Evolutionary conservation across 2,329 filamentous ascomycete genomes (phyloP).

Genomic region (Ceratocystis huliohia): DNA sequence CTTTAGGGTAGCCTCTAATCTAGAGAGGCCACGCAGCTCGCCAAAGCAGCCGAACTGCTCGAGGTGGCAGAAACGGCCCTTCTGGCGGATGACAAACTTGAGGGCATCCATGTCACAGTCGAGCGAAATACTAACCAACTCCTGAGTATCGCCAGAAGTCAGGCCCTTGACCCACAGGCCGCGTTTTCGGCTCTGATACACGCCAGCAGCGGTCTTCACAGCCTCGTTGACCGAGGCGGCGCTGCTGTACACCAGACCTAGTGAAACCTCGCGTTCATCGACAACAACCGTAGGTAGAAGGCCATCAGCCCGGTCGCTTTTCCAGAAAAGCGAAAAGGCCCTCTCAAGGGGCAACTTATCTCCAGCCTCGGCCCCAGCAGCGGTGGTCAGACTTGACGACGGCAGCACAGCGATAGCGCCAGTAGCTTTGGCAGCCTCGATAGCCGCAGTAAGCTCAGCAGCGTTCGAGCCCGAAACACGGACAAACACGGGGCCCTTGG

Average conservation of each 20-base stretch:
- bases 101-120: conserved; percentile 93
- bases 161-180: conserved; percentile 96
- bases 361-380: conserved; percentile 43
- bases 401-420: conserved; percentile 62
- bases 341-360: conserved; percentile 51
- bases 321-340: conserved; percentile 62
- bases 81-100: conserved; percentile 79
- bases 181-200: conserved; percentile 92
- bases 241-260: conserved; percentile 91
- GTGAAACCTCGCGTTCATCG: conserved; percentile 69
- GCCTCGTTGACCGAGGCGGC: conserved; percentile 81
- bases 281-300: conserved; percentile 83
- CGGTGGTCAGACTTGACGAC: conserved; percentile 55
- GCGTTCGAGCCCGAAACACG: conserved; percentile 37
- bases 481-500: conserved; percentile 39
- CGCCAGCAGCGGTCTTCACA: conserved; percentile 61
- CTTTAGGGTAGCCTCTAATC: conserved; percentile 74
- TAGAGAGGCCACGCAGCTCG: conserved; percentile 64
- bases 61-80: conserved; percentile 87
- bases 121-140: conserved; percentile 68
- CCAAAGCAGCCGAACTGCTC: conserved; percentile 90
- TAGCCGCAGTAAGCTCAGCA: conserved; percentile 27
- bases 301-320: conserved; percentile 69
- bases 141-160: conserved; percentile 84
- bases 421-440: conserved; percentile 37